These are phyloP conservation scores for Colletotrichum sp. DNA, from an alignment of 2,329 filamentous ascomycete genomes.

Conservation along the genomic window DNA sequence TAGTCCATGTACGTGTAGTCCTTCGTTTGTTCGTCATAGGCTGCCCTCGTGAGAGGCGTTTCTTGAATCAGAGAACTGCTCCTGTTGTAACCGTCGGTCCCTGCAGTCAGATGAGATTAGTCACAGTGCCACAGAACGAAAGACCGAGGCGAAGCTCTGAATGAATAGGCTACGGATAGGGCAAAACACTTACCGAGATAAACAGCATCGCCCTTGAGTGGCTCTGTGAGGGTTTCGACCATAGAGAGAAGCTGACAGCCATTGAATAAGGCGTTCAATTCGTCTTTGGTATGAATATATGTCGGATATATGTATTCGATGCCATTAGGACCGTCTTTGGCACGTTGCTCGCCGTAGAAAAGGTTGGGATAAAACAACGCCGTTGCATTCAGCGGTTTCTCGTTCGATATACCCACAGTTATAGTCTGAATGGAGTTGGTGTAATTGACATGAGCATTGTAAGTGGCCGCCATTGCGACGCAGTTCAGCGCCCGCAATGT, in stretches of 20 bases:
- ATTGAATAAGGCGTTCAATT: neutral
- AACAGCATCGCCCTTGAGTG: neutral
- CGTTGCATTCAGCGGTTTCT: neutral
- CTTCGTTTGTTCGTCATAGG: neutral
- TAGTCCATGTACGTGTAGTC: neutral
- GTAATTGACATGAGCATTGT: neutral
- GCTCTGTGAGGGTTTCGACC: neutral
- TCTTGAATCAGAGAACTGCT: neutral
- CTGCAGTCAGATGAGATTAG: neutral
- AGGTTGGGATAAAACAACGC: neutral
- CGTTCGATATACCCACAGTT: neutral
- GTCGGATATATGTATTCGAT: neutral
- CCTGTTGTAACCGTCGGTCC: neutral
- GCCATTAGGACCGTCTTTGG: neutral
- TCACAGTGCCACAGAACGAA: neutral
- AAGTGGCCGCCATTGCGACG: neutral
- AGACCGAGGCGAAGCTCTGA: neutral
- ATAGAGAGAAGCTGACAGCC: neutral
- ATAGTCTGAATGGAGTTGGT: neutral
- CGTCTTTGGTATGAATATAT: neutral
- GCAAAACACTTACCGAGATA: neutral
- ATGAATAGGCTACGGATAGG: neutral
- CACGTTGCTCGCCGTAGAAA: neutral
- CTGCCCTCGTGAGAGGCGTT: neutral
- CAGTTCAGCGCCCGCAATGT: neutral